phyloP scores from a whole-genome alignment of 805 yeast genomes.

The Saccharomycopsis sp. region DNA sequence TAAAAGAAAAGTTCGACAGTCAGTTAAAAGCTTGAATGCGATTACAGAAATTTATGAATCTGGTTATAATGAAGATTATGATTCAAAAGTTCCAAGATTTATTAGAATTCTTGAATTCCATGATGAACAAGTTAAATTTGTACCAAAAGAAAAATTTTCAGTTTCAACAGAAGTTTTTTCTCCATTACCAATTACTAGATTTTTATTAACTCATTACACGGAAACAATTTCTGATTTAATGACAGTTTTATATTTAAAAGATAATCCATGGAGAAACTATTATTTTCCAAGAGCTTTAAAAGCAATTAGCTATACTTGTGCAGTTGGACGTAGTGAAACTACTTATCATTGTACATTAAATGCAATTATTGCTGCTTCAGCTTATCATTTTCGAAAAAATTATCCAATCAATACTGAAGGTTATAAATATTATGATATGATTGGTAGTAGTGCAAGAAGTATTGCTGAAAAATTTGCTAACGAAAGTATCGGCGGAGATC shows the following conservation, averaged over 20 bases:
- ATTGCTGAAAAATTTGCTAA: conserved; percentile 10
- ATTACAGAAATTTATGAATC: no score
- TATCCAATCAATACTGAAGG: conserved; percentile 53
- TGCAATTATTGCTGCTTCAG: conserved; percentile 72
- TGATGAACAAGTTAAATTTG: no score
- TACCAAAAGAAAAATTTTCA: neutral
- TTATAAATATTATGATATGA: conserved; percentile 7
- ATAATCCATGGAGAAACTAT: conserved; percentile 83
- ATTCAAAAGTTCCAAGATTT: no score
- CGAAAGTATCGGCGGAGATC: conserved; percentile 32
- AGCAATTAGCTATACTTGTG: conserved; percentile 74
- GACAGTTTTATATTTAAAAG: conserved; percentile 47
- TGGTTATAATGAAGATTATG: no score
- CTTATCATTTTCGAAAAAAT: conserved; percentile 68
- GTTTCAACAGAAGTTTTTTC: conserved; percentile 19
- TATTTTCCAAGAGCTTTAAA: conserved; percentile 73
- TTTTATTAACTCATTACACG: conserved; percentile 59
- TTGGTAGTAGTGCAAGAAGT: conserved; percentile 5
- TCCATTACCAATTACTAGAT: conserved; percentile 62
- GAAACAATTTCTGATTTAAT: conserved; percentile 70
- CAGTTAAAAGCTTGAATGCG: no score
- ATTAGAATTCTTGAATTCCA: no score
- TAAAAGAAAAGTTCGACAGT: no score
- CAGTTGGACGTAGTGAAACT: conserved; percentile 61
- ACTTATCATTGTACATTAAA: conserved; percentile 71